Evolutionary conservation across 148 eudicot genomes (phyloP).

Genomic region (Rhododendron ovatum): DNA sequence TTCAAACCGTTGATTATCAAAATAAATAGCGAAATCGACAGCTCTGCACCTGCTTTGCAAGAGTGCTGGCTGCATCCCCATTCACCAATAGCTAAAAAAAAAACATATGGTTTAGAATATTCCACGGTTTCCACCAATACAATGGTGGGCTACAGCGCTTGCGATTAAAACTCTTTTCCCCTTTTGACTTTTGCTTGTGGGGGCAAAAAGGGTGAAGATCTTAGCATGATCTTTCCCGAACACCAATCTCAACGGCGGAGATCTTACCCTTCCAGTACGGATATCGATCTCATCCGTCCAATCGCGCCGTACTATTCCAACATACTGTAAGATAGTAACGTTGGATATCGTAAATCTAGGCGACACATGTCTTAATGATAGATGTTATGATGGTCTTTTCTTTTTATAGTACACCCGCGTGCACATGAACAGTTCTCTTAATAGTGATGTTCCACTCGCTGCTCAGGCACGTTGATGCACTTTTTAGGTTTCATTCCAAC

Average conservation of each 20-base stretch:
- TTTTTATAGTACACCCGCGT: not conserved
- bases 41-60: too few relatives aligned
- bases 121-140: not conserved
- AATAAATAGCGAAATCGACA: too few relatives aligned
- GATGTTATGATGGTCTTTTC: not conserved
- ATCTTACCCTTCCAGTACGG: not conserved
- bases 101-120: not conserved
- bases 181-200: not conserved
- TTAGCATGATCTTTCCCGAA: not conserved
- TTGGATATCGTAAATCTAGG: not conserved
- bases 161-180: not conserved
- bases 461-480: too few relatives aligned
- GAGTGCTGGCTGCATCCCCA: too few relatives aligned
- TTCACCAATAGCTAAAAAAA: too few relatives aligned
- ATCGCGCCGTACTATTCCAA: not conserved
- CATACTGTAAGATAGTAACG: not conserved
- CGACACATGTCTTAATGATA: not conserved
- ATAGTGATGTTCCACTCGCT: not conserved
- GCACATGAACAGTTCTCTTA: constrained; percentile 1
- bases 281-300: not conserved
- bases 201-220: constrained; percentile 3
- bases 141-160: not conserved
- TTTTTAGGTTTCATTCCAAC: too few relatives aligned
- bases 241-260: not conserved
- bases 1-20: too few relatives aligned